Base-by-base conservation (phyloP, 805 yeast species). In the Monosporozyma solicola region DNA sequence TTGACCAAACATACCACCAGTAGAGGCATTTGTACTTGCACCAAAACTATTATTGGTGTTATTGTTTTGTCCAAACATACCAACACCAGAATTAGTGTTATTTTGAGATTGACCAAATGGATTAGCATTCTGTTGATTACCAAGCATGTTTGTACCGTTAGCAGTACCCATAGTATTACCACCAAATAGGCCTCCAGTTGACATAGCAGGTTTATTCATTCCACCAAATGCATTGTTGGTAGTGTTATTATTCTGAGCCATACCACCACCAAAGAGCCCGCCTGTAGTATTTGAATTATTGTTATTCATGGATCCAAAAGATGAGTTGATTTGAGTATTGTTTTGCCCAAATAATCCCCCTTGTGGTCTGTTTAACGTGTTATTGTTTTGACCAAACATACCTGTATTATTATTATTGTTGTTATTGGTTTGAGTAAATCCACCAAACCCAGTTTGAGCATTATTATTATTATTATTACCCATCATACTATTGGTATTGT, bases 261-360 rank as follows among this genome's bases (percentile, higher is more conserved):
- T 52, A 32, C 51, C 51, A 32, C 25, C 15, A 39, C 43, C 43
- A 47, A 69, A 68, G 5, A 58, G 55, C 9, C 69, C 55, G 41
- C 58, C 64, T 53, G 60, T 56, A n/a, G 69, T 57, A 44, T 55
- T 54, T 41, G 61, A 63, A 20, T 45, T 45, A 54, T 55, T 61
- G 29, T 76, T 77, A 62, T 70, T 72, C 25, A 73, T 53, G 2
- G 55, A 27, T 4, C 57, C 56, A 45, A 67, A 67, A 5, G 65
- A 61, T 22, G 64, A 54, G 20, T 58, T 59, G 25, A 22, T 32
- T 22, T 41, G 41, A 41, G 56, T 56, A 47, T 47, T 35, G 13
- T 35, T 25, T 32, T 58, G 51, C 15, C 61, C 73, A 60, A 63
- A 64, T 52, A 61, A 27, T 7, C 58, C 57, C 48, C 71, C 58